Conservation (phyloP, 371 early-diverging fungal species). For the Mortierella sp. region DNA sequence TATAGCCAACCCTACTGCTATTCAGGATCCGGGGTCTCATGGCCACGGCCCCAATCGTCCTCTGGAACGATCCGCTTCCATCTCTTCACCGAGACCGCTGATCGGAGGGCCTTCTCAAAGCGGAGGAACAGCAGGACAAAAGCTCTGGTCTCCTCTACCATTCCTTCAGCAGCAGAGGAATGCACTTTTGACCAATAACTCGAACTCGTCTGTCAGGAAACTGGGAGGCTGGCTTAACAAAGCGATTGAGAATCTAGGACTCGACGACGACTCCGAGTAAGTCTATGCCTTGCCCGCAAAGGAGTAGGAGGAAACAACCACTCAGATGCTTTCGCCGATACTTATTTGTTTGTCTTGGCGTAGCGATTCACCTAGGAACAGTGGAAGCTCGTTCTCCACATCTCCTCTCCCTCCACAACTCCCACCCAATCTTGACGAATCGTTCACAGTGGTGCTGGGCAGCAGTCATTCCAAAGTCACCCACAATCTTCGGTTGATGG, state of each 20-base stretch:
- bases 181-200: constrained; percentile 61
- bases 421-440: constrained; percentile 68
- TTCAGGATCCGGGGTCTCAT: constrained; percentile 15
- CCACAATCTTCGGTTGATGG: constrained; percentile 74
- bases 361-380: constrained; percentile 5
- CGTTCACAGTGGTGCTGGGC: constrained; percentile 79
- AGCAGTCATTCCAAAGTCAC: constrained; percentile 77
- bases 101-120: constrained; percentile 17
- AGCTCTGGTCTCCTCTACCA: too few species aligned
- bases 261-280: constrained; percentile 67
- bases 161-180: constrained; percentile 74
- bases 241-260: constrained; percentile 77
- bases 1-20: background rate
- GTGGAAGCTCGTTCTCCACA: background rate
- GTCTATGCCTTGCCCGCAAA: too few species aligned
- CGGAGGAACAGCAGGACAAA: too few species aligned
- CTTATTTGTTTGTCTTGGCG: background rate
- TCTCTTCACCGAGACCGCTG: constrained; percentile 33
- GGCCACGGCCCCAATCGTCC: constrained; percentile 12
- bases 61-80: constrained; percentile 35
- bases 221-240: constrained; percentile 76
- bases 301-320: too few species aligned
- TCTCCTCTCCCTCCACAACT: background rate
- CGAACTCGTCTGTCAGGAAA: constrained; percentile 70
- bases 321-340: too few species aligned